Evolutionary conservation across 139 green algal species (phyloP), one percentile per base, ranked within the genome.

Genomic region (Haematococcus lacustris): DNA sequence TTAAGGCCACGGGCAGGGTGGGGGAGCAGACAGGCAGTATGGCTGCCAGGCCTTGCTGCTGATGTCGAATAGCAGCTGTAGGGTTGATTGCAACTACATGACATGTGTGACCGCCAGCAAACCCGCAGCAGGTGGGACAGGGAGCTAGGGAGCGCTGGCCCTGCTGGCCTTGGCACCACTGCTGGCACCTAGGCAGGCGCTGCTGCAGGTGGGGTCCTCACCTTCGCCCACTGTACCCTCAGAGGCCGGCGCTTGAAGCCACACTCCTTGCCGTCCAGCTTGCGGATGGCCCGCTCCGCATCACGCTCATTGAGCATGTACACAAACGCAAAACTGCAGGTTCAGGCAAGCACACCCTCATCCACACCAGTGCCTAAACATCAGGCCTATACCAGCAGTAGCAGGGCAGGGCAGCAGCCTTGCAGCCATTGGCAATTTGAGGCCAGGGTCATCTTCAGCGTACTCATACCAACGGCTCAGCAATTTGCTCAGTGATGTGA

Each of bases 221-320:
- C 86, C 83, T 91, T 91, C 40, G 90, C 87, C 88, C 89, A 93
- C 64, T 96, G 85, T 3, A 93, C 86, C 6, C 75, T 71, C 34
- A 96, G 82, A 23, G 73, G 78, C 4, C 90, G 76, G 41, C 70
- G 60, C 67, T 87, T 88, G 81, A 88, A 91, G 38, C 92, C 90
- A 60, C 78, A 81, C 71, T 89, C 87, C 51, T 23, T 61, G 67
- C 67, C 67, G 47, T 72, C 32, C 43, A 72, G 67, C 67, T 72
- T 72, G 43, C 67, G 41, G 32, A 72, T 64, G 41, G 67, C 67
- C 33, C 47, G 32, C 30, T 72, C 67, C 32, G 67, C 67, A 7
- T 72, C 67, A 41, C 32, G 23, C 1, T 72, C 67, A 33, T 39
- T 4, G 6, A 32, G 2, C 67, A 72, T 72, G 67, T 72, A 72